Evolutionary conservation across 176 grass and related monocot genomes (phyloP).

Genomic region (Carex parvula): DNA sequence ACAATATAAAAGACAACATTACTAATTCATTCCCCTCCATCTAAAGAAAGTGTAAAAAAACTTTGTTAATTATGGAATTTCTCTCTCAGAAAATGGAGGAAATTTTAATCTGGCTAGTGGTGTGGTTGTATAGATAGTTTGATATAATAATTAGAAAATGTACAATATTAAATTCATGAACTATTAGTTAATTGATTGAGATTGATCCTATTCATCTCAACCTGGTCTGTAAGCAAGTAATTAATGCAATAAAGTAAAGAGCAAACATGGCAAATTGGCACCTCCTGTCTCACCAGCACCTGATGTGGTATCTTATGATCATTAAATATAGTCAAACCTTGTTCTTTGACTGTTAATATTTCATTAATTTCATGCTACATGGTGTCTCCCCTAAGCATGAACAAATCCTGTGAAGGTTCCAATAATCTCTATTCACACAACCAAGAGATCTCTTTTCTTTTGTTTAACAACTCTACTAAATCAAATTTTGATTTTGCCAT

Average conservation of each 20-base stretch:
- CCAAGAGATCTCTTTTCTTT: neutral
- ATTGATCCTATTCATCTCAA: neutral
- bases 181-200: neutral
- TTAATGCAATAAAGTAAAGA: conserved; percentile 9
- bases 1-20: no score
- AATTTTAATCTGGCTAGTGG: neutral
- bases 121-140: neutral
- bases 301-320: neutral
- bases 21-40: no score
- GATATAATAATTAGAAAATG: neutral
- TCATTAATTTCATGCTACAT: neutral
- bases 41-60: neutral
- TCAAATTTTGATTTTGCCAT: no score
- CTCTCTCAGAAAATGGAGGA: neutral
- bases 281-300: neutral
- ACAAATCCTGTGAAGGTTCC: neutral
- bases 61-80: neutral
- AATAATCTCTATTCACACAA: conserved; percentile 7
- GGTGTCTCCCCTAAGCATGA: neutral
- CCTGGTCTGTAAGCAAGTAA: neutral
- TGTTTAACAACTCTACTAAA: neutral
- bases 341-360: conserved; percentile 20
- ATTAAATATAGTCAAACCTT: conserved; percentile 31
- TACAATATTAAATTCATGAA: neutral
- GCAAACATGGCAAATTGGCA: conserved; percentile 15